A percentile compares a stretch with the other conserved stretches of the same genome.
These are phyloP conservation scores for Myrica gale DNA, from an alignment of 306 rosid species.

Conservation along the genomic window DNA sequence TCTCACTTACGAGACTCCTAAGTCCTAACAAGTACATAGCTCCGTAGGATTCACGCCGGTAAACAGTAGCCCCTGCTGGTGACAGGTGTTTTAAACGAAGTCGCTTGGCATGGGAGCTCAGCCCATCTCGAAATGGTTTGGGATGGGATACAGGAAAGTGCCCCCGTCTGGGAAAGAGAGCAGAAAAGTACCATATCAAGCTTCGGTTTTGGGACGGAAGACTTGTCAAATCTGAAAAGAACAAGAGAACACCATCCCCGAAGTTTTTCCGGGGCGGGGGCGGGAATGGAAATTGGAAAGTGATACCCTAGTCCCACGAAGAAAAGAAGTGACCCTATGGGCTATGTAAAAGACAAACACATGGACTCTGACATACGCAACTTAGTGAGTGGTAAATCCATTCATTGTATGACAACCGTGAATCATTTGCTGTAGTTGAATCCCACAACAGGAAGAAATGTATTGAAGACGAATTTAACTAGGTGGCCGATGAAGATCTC, in stretches of 20 bases:
- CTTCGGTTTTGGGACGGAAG: neutral
- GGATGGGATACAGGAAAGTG: neutral
- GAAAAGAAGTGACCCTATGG: neutral
- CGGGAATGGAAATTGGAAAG: too few species aligned
- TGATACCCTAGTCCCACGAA: neutral
- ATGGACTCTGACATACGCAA: neutral
- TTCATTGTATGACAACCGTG: neutral
- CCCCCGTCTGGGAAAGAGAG: neutral
- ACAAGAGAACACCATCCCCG: neutral
- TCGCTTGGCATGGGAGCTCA: slow-evolving; percentile 5
- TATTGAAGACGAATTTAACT: too few species aligned
- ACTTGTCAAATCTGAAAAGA: neutral
- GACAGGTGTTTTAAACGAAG: neutral
- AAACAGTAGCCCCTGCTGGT: neutral
- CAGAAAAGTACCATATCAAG: neutral
- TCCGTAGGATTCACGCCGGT: neutral
- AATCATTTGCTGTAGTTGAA: too few species aligned
- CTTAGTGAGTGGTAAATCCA: neutral
- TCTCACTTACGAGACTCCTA: slow-evolving; percentile 3
- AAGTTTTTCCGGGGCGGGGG: neutral
- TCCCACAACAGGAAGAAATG: too few species aligned
- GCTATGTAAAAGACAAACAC: neutral
- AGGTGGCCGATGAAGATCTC: too few species aligned
- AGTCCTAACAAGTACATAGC: neutral
- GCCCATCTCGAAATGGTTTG: neutral